Base-by-base conservation (phyloP, 306 rosid genomes). In the Acmispon strigosus region DNA sequence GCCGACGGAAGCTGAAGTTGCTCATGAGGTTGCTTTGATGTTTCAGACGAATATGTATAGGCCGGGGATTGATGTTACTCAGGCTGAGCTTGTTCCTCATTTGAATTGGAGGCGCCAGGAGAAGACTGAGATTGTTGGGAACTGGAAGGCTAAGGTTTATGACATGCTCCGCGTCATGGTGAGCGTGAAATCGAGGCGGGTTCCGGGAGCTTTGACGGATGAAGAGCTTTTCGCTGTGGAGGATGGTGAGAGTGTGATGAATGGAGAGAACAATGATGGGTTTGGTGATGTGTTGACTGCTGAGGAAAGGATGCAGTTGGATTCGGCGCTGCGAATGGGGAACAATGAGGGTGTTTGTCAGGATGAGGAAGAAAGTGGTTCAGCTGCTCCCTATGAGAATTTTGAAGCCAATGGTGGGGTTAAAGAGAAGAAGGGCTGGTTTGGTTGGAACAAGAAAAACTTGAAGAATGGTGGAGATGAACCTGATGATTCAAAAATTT, bases 151-250 rank as follows among this genome's bases (percentile, higher is more conserved):
- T n/a, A 89, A 80, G 80, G 93, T 95, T 70, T 91, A 84, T 60
- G 99, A 95, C 83, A 95, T 95, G 99, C 96, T 89, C 75, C 89
- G 90, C 45, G 97, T 95, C 18, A 89, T 91, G 97, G 99, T 95
- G 27, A 95, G 97, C 70, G 97, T 95, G 63, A 95, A 95, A 81
- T 91, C 99, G 10, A 87, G 99, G 70, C 79, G 92, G 77, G 97
- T 95, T 32, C 99, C 97, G 0, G 99, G 99, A 78, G 99, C 99
- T 17, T 82, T 95, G 97, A 89, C 95, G 8, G 99, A 95, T 68
- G 99, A 95, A 73, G 97, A 95, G 87, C 90, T 89, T 64, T 95
- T 95, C 74, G 83, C 92, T 3, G 96, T 80, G 75, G 96, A 86
- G 14, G 92, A 86, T 53, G 98, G 89, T 51, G 98, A 89, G 69